These are phyloP conservation scores for Mitragyna speciosa DNA, from an alignment of 257 asterid genomes.

Conservation along the genomic window DNA sequence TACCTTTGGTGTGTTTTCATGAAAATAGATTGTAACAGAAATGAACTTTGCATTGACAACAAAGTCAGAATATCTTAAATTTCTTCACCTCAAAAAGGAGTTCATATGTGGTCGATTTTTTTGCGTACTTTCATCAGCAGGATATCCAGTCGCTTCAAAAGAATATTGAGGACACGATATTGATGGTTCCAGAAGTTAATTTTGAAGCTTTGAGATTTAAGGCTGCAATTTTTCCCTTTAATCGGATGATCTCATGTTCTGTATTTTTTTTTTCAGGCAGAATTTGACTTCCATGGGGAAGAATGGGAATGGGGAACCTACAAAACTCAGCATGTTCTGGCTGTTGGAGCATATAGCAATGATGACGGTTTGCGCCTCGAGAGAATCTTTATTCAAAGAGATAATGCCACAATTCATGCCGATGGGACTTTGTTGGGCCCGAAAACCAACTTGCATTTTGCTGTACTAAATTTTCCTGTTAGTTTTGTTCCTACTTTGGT, in stretches of 20 bases:
- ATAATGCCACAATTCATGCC: constrained; percentile 96
- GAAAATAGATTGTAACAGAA: background rate
- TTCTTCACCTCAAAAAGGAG: background rate
- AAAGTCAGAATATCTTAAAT: background rate
- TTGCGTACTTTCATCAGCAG: background rate
- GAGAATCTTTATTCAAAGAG: constrained; percentile 89
- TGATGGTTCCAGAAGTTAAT: background rate
- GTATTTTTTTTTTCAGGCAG: constrained; percentile 56
- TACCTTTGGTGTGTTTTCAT: background rate
- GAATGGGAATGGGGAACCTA: constrained; percentile 99
- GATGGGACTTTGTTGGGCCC: constrained; percentile 97
- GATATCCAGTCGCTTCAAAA: background rate
- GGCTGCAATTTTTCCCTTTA: constrained; percentile 14
- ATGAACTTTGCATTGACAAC: background rate
- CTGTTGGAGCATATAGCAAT: constrained; percentile 96
- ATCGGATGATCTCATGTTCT: constrained; percentile 22
- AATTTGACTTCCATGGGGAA: constrained; percentile 94
- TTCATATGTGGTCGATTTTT: background rate
- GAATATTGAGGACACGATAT: background rate
- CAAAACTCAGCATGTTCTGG: constrained; percentile 88
- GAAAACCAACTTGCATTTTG: constrained; percentile 91
- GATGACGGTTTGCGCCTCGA: constrained; percentile 97
- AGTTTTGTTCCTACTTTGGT: constrained; percentile 89
- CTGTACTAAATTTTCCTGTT: constrained; percentile 91
- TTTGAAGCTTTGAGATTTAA: background rate